phyloP scores from a whole-genome alignment of 495 filamentous ascomycete genomes.

The Penicillium bialowiezense region DNA sequence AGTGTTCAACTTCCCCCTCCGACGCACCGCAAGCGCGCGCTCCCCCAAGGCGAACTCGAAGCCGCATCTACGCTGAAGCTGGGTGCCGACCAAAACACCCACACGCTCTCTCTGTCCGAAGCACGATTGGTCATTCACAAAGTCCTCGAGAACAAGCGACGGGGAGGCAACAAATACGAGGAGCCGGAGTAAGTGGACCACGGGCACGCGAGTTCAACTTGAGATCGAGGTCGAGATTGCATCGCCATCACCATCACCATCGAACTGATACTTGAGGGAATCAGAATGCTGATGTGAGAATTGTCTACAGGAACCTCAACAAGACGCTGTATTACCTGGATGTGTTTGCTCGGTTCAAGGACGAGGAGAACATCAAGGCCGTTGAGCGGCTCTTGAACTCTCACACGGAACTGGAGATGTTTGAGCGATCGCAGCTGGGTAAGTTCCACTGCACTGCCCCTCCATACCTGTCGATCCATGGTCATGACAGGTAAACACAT shows the following conservation, averaged over 20 bases:
- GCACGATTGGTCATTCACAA: constrained; percentile 89
- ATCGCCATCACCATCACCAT: neutral
- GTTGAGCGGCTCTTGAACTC: constrained; percentile 78
- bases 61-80: constrained; percentile 76
- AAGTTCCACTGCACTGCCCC: constrained; percentile 24
- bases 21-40: constrained; percentile 69
- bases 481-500: neutral
- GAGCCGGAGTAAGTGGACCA: constrained; percentile 45
- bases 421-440: constrained; percentile 94
- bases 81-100: constrained; percentile 87
- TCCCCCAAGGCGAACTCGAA: constrained; percentile 82
- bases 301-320: constrained; percentile 52
- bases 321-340: constrained; percentile 91
- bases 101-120: constrained; percentile 83
- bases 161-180: constrained; percentile 46
- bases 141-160: constrained; percentile 62
- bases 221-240: neutral
- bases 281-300: constrained; percentile 3
- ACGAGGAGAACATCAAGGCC: constrained; percentile 88
- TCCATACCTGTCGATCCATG: neutral
- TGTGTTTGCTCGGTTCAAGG: constrained; percentile 90
- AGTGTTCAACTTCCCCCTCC: constrained; percentile 45
- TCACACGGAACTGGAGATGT: constrained; percentile 77
- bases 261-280: too few relatives aligned
- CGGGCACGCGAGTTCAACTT: neutral